phyloP scores from a whole-genome alignment of 2,329 filamentous ascomycete species.

The Exutisphaerella laricina region DNA sequence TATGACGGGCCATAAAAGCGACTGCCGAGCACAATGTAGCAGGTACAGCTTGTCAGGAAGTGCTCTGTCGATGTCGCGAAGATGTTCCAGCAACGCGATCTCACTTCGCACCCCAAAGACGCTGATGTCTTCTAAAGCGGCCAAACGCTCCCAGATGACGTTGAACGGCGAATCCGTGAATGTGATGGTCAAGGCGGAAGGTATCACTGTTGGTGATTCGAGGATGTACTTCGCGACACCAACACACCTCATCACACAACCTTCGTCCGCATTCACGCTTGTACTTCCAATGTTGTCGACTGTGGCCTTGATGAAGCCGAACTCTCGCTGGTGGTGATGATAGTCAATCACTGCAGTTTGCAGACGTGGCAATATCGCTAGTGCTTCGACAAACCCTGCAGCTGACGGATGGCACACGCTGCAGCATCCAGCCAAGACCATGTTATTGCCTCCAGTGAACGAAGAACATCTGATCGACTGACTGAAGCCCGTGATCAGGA shows the following conservation, averaged over 20 bases:
- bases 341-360: slow-evolving; percentile 15
- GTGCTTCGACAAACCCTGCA: slow-evolving; percentile 11
- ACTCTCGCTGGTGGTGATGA: slow-evolving; percentile 16
- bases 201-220: slow-evolving; percentile 5
- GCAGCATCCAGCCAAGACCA: slow-evolving; percentile 18
- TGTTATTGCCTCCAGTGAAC: slow-evolving; percentile 14
- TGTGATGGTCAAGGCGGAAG: slow-evolving; percentile 5
- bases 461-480: slow-evolving; percentile 21
- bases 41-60: slow-evolving; percentile 15
- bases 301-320: slow-evolving; percentile 15
- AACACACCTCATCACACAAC: slow-evolving; percentile 7
- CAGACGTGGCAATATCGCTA: slow-evolving; percentile 11
- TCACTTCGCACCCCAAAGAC: slow-evolving; percentile 8
- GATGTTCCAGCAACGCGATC: slow-evolving; percentile 4
- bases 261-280: slow-evolving; percentile 8
- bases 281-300: slow-evolving; percentile 10
- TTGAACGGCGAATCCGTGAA: slow-evolving; percentile 10
- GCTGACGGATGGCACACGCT: slow-evolving; percentile 17
- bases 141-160: slow-evolving; percentile 6
- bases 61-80: slow-evolving; percentile 13
- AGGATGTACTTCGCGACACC: slow-evolving; percentile 12
- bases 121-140: not conserved
- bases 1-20: slow-evolving; percentile 8
- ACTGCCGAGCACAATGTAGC: slow-evolving; percentile 11
- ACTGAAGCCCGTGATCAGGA: slow-evolving; percentile 16